phyloP scores from a whole-genome alignment of 75 land plant genomes.

The Larix kaempferi region DNA sequence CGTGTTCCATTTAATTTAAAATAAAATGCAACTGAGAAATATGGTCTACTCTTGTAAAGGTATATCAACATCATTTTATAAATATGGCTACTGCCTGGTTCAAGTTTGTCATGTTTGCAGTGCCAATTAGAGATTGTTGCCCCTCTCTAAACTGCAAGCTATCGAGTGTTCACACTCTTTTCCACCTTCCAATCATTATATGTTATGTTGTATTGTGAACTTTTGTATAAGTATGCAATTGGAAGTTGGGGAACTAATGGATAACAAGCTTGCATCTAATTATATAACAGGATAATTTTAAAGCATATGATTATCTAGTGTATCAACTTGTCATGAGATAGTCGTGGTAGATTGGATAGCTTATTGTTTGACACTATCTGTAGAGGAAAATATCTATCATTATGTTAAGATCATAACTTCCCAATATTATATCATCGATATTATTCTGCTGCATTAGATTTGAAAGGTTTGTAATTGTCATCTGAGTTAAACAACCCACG shows the following conservation, averaged over 20 bases:
- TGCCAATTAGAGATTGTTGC: not conserved
- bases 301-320: not conserved
- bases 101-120: too few species aligned
- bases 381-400: not conserved
- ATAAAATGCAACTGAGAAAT: not conserved
- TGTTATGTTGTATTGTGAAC: not conserved
- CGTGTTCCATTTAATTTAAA: not conserved
- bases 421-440: not conserved
- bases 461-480: not conserved
- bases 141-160: not conserved
- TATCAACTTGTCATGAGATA: constrained; percentile 1
- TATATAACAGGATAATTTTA: not conserved
- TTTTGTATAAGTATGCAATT: not conserved
- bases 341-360: not conserved
- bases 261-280: constrained; percentile 1
- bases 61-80: not conserved
- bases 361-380: not conserved
- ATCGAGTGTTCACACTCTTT: not conserved
- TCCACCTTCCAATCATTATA: not conserved
- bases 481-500: not conserved
- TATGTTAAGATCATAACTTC: not conserved
- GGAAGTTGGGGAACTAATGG: not conserved
- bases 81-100: not conserved
- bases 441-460: not conserved
- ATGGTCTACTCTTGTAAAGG: not conserved